Conservation (phyloP, 208 protist species). For the Acanthamoeba polyphaga region DNA sequence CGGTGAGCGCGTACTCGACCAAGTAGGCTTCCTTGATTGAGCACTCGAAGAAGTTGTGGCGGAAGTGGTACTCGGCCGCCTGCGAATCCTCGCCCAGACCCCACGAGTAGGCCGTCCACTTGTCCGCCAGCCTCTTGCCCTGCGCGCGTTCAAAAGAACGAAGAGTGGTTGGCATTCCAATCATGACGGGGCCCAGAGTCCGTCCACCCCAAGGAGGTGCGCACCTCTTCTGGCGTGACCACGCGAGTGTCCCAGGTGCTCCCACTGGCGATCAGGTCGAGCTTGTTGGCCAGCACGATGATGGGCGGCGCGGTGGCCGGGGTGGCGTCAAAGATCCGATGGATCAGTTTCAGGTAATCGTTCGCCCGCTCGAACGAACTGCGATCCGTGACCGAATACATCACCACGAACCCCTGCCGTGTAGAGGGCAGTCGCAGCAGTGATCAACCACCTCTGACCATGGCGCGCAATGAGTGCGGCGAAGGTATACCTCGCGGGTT, state of each 20-base stretch:
- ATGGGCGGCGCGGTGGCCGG: background rate
- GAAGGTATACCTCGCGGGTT: background rate
- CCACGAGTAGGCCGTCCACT: background rate
- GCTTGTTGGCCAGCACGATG: constrained; percentile 10
- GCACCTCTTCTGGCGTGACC: background rate
- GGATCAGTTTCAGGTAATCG: background rate
- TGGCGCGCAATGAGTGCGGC: too few species aligned
- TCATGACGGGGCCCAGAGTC: too few species aligned
- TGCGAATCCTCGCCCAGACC: background rate
- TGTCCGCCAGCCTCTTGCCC: background rate
- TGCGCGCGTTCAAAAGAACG: background rate
- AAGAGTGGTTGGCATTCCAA: background rate
- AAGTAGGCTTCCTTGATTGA: background rate
- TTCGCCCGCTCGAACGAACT: background rate
- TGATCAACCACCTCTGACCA: too few species aligned
- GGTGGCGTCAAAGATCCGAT: background rate
- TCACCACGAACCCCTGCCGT: constrained; percentile 1
- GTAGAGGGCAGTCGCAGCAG: too few species aligned
- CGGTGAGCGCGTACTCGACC: background rate
- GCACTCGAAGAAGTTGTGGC: constrained; percentile 60
- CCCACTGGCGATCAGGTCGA: background rate
- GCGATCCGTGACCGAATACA: background rate
- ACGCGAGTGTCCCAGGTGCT: background rate
- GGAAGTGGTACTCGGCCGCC: background rate
- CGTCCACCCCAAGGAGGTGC: too few species aligned